A percentile compares a stretch with the other conserved stretches of the same genome.
Evolutionary conservation across 495 filamentous ascomycete species (phyloP).

Genomic region (Daldinia childiae): DNA sequence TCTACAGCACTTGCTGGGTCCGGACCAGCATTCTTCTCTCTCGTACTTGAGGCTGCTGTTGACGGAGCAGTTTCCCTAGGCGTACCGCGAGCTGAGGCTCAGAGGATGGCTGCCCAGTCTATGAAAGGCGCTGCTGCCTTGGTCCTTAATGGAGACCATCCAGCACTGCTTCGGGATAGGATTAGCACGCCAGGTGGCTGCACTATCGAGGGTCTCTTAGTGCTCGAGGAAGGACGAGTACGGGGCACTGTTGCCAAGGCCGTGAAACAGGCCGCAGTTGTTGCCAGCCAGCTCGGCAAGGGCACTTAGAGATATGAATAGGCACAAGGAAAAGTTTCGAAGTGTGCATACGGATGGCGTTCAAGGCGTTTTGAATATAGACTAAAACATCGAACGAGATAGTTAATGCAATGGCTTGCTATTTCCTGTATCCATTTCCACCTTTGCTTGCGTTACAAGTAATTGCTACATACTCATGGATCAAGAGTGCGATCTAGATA

Average conservation of each 20-base stretch:
- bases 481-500: neutral
- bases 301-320: slow-evolving; percentile 59
- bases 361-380: slow-evolving; percentile 28
- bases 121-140: slow-evolving; percentile 76
- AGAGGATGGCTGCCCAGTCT: slow-evolving; percentile 82
- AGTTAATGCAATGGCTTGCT: neutral
- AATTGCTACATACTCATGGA: neutral
- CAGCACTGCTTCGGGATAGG: slow-evolving; percentile 78
- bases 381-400: slow-evolving; percentile 7
- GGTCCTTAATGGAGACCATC: slow-evolving; percentile 78
- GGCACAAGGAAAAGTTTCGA: slow-evolving; percentile 23
- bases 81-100: slow-evolving; percentile 77
- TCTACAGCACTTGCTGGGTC: slow-evolving; percentile 78
- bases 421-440: neutral
- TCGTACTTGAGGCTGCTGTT: slow-evolving; percentile 79
- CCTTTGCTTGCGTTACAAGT: neutral
- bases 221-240: slow-evolving; percentile 79
- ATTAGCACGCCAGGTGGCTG: slow-evolving; percentile 83
- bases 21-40: slow-evolving; percentile 79
- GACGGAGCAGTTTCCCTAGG: slow-evolving; percentile 87
- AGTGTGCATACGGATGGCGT: slow-evolving; percentile 34
- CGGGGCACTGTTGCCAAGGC: slow-evolving; percentile 74
- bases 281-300: slow-evolving; percentile 76
- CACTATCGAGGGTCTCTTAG: slow-evolving; percentile 78
- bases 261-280: slow-evolving; percentile 79